phyloP scores from a whole-genome alignment of 2,329 filamentous ascomycete species.

The Huntiella moniliformis region DNA sequence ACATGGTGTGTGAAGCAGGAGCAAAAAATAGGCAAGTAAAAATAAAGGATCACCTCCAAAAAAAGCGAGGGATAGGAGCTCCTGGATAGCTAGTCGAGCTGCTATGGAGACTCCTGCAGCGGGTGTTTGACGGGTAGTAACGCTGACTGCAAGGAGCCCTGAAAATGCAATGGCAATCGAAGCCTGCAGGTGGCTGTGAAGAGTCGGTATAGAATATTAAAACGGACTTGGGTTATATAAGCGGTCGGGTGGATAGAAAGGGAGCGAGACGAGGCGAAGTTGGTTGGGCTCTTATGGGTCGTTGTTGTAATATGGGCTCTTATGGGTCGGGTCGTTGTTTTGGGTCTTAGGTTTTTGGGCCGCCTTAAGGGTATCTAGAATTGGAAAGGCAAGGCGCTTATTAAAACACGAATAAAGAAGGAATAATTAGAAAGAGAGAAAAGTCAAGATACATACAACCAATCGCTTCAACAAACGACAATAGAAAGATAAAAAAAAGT shows the following conservation, averaged over 20 bases:
- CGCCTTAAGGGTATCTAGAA: no score
- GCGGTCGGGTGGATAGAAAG: neutral
- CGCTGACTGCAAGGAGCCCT: no score
- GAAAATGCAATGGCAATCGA: neutral
- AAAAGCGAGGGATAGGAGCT: neutral
- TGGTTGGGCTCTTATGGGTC: no score
- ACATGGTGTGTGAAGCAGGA: constrained; percentile 4
- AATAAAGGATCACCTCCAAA: neutral
- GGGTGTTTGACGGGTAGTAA: neutral
- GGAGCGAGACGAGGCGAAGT: neutral
- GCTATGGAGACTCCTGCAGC: neutral
- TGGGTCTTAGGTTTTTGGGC: no score
- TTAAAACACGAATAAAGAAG: no score
- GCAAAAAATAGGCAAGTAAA: neutral
- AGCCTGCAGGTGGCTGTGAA: neutral
- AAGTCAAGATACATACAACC: no score
- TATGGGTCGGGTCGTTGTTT: no score
- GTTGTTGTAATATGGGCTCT: no score
- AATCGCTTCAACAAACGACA: neutral
- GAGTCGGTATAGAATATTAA: neutral
- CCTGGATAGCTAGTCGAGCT: neutral
- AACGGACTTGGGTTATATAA: neutral
- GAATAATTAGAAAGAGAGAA: no score
- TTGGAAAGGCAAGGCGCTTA: no score
- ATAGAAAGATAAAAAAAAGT: neutral